Evolutionary conservation across 2,329 filamentous ascomycete genomes (phyloP), one percentile per base, ranked within the genome.

Genomic region (Akanthomyces dipterigenus): DNA sequence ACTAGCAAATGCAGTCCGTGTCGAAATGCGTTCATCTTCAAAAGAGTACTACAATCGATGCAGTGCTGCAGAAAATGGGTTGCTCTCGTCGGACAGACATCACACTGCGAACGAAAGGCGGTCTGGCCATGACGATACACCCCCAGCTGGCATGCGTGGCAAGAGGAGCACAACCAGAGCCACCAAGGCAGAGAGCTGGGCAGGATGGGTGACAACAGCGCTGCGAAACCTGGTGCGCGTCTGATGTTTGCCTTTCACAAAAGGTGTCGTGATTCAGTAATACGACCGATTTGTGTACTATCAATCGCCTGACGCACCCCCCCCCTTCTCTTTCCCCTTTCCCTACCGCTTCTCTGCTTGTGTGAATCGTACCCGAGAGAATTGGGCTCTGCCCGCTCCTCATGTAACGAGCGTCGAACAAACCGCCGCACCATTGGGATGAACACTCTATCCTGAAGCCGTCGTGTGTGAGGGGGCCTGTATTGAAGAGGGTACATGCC

Each of bases 201-300:
- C 28, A 38, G 34, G 28, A 9, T 45, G 40, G 18, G 28, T 54
- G 38, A 49, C 49, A 22, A 38, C n/a, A 9, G n/a, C 22, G 49
- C 46, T 28, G 50, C 9, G 51, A 49, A 48, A 8, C 14, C 14
- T 42, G 9, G 3, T n/a, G 22, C 31, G 22, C 31, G 42, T 16
- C 28, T 22, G 36, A 34, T 48, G 58, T 60, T 60, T 60, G 58
- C 42, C 42, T 55, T 31, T 40, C 58, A 48, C 49, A 55, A 48
- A 28, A 34, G 31, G 46, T 16, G 20, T 28, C 20, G 50, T 55
- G 58, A 54, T 53, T 38, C 42, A 55, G 58, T 60, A 36, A 54
- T 60, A 60, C 58, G 58, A 31, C 40, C 58, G 58, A 55, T 50
- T 60, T 60, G 58, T 60, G 28, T 22, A 18, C 50, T 51, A 26